A percentile compares a stretch with the other conserved stretches of the same genome.
phyloP scores from a whole-genome alignment of 805 yeast species.

The Yamadazyma kitorensis region DNA sequence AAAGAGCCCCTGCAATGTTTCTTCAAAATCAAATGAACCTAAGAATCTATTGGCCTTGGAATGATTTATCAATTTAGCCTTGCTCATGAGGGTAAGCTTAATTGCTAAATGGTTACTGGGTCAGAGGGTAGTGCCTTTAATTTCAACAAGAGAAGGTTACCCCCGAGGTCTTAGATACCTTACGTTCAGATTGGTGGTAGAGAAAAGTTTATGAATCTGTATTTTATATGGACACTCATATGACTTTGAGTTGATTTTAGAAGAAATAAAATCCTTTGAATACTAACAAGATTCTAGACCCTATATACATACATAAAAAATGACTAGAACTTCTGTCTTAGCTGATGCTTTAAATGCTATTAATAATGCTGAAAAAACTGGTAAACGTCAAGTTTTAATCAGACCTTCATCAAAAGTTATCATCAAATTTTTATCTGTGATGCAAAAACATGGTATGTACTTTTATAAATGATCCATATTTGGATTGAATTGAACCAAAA shows the following conservation, averaged over 20 bases:
- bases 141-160: constrained; percentile 4
- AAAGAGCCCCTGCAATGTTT: too few species aligned
- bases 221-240: constrained; percentile 37
- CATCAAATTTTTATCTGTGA: constrained; percentile 92
- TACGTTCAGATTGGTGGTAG: constrained; percentile 12
- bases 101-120: too few species aligned
- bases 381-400: constrained; percentile 97
- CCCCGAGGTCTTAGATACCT: constrained; percentile 29
- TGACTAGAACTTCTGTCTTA: constrained; percentile 98
- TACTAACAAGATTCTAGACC: constrained; percentile 18
- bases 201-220: constrained; percentile 8
- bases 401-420: constrained; percentile 99
- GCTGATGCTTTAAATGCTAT: constrained; percentile 98
- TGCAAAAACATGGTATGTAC: constrained; percentile 78
- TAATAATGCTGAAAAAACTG: constrained; percentile 99
- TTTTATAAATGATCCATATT: constrained; percentile 1
- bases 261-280: constrained; percentile 7
- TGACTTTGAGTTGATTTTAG: too few species aligned
- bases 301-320: constrained; percentile 27
- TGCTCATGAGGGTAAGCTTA: too few species aligned
- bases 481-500: neutral
- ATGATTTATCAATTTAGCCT: too few species aligned
- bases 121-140: neutral
- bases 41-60: too few species aligned
- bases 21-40: too few species aligned